phyloP scores from a whole-genome alignment of 1,284 basidiomycete species.

The Trichosporon sp. region DNA sequence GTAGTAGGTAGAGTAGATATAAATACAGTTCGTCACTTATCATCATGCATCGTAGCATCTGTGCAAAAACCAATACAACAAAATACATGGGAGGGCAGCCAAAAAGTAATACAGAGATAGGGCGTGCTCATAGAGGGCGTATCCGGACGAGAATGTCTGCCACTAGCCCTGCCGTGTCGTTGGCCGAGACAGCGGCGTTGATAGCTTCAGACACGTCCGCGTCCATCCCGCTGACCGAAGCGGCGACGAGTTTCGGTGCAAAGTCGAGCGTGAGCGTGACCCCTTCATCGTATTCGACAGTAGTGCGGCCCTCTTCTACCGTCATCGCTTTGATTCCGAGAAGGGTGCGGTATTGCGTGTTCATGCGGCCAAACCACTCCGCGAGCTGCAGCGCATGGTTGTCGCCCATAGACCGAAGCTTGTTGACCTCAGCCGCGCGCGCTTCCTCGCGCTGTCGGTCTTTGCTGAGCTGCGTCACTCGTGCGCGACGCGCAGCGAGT shows the following conservation, averaged over 20 bases:
- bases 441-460: conserved; percentile 66
- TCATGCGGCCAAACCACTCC: conserved; percentile 62
- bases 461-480: conserved; percentile 56
- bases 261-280: neutral
- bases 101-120: too few species aligned
- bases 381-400: conserved; percentile 48
- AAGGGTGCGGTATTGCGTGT: conserved; percentile 60
- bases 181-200: conserved; percentile 59
- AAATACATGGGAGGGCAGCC: neutral
- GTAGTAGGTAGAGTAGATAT: neutral
- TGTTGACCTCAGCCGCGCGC: conserved; percentile 52
- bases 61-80: neutral
- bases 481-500: conserved; percentile 8
- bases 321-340: conserved; percentile 55
- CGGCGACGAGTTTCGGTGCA: neutral
- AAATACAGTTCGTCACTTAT: neutral
- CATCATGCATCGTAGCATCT: neutral
- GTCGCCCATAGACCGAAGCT: conserved; percentile 50
- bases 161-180: conserved; percentile 66
- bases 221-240: neutral
- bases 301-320: neutral
- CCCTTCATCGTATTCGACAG: neutral
- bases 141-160: conserved; percentile 58
- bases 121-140: conserved; percentile 21
- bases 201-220: conserved; percentile 58